Evolutionary conservation across 1,284 basidiomycete species (phyloP), one percentile per base, ranked within the genome.

Genomic region (Apiotrichum mycotoxinovorans): DNA sequence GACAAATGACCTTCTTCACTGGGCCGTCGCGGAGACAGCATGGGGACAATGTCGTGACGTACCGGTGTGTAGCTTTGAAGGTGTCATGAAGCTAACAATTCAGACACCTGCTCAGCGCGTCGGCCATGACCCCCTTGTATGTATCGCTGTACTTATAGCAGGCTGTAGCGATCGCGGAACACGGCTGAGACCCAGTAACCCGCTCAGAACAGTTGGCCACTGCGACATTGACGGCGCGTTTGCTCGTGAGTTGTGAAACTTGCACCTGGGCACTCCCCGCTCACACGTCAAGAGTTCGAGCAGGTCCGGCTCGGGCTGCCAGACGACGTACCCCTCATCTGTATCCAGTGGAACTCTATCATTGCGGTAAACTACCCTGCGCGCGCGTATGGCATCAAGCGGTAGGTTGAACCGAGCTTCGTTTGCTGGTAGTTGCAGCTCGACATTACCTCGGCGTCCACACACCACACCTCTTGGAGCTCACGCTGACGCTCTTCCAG

Each of bases 301-400:
- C 88, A 88, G 75, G 83, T 88, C 46, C 83, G 92, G 27, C 83
- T 96, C 0, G 85, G 84, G 0, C 78, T 92, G 14, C 86, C 89
- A 58, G 72, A 75, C 53, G 82, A 84, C 34, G 82, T 84, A 2
- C 93, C 95, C 0, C 81, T 98, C 15, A 91, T 94, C 11, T 94
- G 96, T 7, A 84, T 89, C 46, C 95, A 98, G 72, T 98, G 96
- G 96, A 84, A 90, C 51, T 79, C 79, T 18, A 75, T 83, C 66
- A 98, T 99, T 60, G 96, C 96, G 0, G 89, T 98, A 62, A 96
- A 94, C 76, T 98, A 98, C 72, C 88, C 92, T 3, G 95, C 96
- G 0, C 83, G 95, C 56, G 86, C 86, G 68, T 95, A 83, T 67
- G 94, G 88, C 3, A 94, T 98, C 68, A 90, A 89, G 22, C 80